Conservation (phyloP, 768 basidiomycete species). For the Hygrophorus pudorinus region DNA sequence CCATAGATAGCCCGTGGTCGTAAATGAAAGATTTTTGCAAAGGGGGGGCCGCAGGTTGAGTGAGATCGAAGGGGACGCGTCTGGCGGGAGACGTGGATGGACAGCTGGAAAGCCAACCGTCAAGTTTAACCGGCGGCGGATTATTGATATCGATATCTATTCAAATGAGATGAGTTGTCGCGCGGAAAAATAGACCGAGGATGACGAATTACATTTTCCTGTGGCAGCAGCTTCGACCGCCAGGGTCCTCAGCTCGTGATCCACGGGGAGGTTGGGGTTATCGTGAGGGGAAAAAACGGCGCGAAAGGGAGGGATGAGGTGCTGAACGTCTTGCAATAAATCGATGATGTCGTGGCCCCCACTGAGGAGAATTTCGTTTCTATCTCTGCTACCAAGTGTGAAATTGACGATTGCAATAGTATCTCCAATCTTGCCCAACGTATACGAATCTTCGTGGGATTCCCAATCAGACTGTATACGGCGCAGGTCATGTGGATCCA, state of each 20-base stretch:
- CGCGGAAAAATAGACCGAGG: conserved; percentile 11
- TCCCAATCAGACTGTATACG: conserved; percentile 5
- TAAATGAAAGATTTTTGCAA: conserved; percentile 37
- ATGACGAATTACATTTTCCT: conserved; percentile 19
- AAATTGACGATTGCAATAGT: conserved; percentile 6
- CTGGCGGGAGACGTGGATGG: conserved; percentile 28
- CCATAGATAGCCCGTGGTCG: conserved; percentile 36
- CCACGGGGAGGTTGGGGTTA: conserved; percentile 24
- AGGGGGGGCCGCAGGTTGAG: conserved; percentile 22
- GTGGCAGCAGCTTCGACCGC: conserved; percentile 23
- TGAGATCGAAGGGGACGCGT: conserved; percentile 22
- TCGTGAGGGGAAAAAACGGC: conserved; percentile 32
- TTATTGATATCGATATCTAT: conserved; percentile 19
- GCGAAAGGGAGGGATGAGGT: conserved; percentile 28
- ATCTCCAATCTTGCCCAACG: conserved; percentile 6
- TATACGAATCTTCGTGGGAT: conserved; percentile 6
- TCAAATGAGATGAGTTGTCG: neutral
- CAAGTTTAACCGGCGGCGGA: conserved; percentile 22
- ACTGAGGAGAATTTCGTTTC: neutral
- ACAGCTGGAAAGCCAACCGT: conserved; percentile 33
- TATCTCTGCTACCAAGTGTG: neutral
- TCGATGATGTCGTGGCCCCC: conserved; percentile 16
- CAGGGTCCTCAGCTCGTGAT: conserved; percentile 21
- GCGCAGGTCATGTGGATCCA: conserved; percentile 12
- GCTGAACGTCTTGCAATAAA: conserved; percentile 27